Conservation (phyloP, 164 flowering plant genomes). For the Berberis thunbergii region DNA sequence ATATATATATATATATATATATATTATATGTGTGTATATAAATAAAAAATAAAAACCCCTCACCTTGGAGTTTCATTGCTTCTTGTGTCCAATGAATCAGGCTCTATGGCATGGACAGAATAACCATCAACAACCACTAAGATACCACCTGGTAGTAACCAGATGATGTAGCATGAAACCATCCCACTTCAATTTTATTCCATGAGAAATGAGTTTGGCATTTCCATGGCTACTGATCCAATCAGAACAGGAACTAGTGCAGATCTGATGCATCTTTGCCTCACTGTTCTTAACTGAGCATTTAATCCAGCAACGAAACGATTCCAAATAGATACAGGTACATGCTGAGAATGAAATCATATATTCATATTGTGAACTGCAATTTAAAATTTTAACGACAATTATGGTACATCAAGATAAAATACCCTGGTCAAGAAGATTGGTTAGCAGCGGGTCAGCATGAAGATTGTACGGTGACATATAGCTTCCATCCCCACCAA, state of each 20-base stretch:
- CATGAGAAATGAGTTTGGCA: constrained; percentile 66
- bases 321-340: constrained; percentile 70
- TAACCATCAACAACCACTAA: constrained; percentile 49
- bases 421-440: constrained; percentile 73
- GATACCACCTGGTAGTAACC: constrained; percentile 81
- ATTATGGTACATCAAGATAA: not conserved
- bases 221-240: constrained; percentile 76
- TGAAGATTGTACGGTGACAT: constrained; percentile 84
- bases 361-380: not conserved
- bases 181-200: constrained; percentile 73
- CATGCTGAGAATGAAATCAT: constrained; percentile 36
- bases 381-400: no score
- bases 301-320: constrained; percentile 80
- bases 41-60: no score
- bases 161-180: constrained; percentile 93
- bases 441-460: constrained; percentile 61
- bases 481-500: constrained; percentile 96
- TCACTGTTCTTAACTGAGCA: constrained; percentile 87
- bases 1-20: no score
- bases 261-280: constrained; percentile 65
- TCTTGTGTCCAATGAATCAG: constrained; percentile 12
- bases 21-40: no score
- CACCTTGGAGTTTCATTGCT: constrained; percentile 44
- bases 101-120: constrained; percentile 21
- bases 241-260: constrained; percentile 47